These are phyloP conservation scores for Cetraspora pellucida DNA, from an alignment of 192 early-diverging fungal genomes.

Conservation along the genomic window DNA sequence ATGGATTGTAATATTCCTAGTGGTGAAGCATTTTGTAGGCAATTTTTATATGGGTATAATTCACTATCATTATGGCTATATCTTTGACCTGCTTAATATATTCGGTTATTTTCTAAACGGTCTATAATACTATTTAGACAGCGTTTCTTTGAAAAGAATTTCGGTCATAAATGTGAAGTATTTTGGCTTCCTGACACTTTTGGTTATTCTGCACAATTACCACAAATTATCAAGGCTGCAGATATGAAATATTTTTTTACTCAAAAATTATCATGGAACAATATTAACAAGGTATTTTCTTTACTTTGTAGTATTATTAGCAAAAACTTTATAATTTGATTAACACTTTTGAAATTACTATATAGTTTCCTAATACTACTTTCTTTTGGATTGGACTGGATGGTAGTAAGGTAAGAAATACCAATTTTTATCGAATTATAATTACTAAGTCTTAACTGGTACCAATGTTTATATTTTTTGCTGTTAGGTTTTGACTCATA, in stretches of 20 bases:
- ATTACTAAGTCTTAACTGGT: neutral
- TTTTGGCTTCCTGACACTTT: slow-evolving; percentile 98
- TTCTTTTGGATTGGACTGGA: slow-evolving; percentile 94
- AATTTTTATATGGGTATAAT: slow-evolving; percentile 83
- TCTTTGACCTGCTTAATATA: no score
- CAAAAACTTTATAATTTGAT: neutral
- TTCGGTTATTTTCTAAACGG: neutral
- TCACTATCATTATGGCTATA: neutral
- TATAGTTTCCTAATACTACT: slow-evolving; percentile 89
- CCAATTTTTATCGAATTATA: neutral
- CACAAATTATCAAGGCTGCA: slow-evolving; percentile 83
- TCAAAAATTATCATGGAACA: slow-evolving; percentile 99
- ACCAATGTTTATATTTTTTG: neutral
- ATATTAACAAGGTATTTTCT: slow-evolving; percentile 82
- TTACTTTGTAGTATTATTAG: neutral
- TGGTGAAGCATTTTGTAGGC: slow-evolving; percentile 91
- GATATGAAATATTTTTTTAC: slow-evolving; percentile 96
- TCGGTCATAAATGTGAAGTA: slow-evolving; percentile 68
- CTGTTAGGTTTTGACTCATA: slow-evolving; percentile 33
- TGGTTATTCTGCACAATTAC: slow-evolving; percentile 89
- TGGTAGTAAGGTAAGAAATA: slow-evolving; percentile 63
- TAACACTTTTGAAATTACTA: neutral
- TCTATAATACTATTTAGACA: slow-evolving; percentile 51
- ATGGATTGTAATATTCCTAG: slow-evolving; percentile 99
- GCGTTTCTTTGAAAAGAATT: slow-evolving; percentile 81